Evolutionary conservation across 192 early-diverging fungal genomes (phyloP).

Genomic region (Coemansia sp.): DNA sequence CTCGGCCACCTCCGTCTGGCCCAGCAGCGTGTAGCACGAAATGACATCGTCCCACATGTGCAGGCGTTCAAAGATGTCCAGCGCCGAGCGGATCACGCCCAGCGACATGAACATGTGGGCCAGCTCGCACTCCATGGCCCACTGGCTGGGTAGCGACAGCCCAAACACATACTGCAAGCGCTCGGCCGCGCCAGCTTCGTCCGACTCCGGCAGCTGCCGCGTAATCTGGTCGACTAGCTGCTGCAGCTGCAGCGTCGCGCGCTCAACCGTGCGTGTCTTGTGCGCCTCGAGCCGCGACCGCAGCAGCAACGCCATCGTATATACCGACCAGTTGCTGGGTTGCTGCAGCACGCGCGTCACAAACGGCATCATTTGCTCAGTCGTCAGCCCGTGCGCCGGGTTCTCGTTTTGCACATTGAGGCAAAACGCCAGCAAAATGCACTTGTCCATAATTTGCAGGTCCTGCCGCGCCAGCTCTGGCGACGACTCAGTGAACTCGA

Average conservation of each 20-base stretch:
- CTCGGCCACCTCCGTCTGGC: slow-evolving; percentile 84
- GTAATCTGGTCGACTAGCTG: slow-evolving; percentile 93
- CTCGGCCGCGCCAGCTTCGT: slow-evolving; percentile 55
- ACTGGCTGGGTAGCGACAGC: slow-evolving; percentile 81
- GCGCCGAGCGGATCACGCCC: slow-evolving; percentile 84
- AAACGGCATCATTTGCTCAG: slow-evolving; percentile 95
- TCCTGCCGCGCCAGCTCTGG: slow-evolving; percentile 55
- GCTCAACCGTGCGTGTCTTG: slow-evolving; percentile 84
- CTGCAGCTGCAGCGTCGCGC: slow-evolving; percentile 87
- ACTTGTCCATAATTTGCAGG: slow-evolving; percentile 79
- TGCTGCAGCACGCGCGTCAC: slow-evolving; percentile 86
- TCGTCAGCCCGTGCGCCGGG: slow-evolving; percentile 86
- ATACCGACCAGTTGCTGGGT: slow-evolving; percentile 96
- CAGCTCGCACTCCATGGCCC: slow-evolving; percentile 94
- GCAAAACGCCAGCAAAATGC: slow-evolving; percentile 82
- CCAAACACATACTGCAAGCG: slow-evolving; percentile 78
- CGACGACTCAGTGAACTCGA: slow-evolving; percentile 58
- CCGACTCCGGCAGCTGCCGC: slow-evolving; percentile 23
- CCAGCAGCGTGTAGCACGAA: slow-evolving; percentile 79
- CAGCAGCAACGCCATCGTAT: slow-evolving; percentile 91
- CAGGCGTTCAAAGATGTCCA: slow-evolving; percentile 92
- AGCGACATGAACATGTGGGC: slow-evolving; percentile 76
- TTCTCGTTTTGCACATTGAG: slow-evolving; percentile 95
- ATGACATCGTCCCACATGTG: slow-evolving; percentile 97
- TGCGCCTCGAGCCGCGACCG: slow-evolving; percentile 85